Base-by-base conservation (phyloP, 83 land plant species). In the Thuja plicata region DNA sequence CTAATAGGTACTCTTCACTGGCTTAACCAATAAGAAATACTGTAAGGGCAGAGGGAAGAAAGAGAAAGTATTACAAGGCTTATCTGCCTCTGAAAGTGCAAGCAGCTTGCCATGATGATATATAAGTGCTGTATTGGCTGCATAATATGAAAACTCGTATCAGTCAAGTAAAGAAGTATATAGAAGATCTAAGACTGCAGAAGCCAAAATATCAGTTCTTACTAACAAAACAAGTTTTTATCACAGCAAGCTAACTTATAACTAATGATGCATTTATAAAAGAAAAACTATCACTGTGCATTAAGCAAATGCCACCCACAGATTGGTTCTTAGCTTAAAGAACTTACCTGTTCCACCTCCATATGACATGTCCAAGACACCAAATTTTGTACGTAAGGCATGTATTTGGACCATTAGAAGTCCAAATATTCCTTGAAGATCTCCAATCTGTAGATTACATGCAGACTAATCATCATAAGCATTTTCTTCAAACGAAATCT, bases 101-200 rank as follows among this genome's bases (percentile, higher is more conserved):
- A 98, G 87, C 88, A 98, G 95, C 90, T 96, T 94, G 27, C 97
- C 96, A 89, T 98, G 94, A 90, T 98, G 99, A 91, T 95, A 98
- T 27, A 96, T 84, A 70, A 98, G 94, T 82, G 97, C 96, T 21
- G 99, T 98, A 89, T 97, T 98, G 74, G 90, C 99, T 98, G 93
- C 46, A 86, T 86, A 38, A 86, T 40, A 86, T 3, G 48, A 15
- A 83, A 7, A 3, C 27, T 24, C 30, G 3, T 35, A 13, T 83
- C 60, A 62, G 76, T 86, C 71, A 86, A 24, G 34, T 15, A 41
- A 85, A 0, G 8, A 54, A n/a, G 87, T 32, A 34, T 15, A 19
- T 35, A 86, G 17, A 86, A 34, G 27, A 37, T 9, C 34, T 76
- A 55, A 62, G 74, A 32, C 10, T 10, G 70, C 38, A 52, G 40